Evolutionary conservation across 768 basidiomycete genomes (phyloP), one percentile per base, ranked within the genome.

Genomic region (Russula sp.): DNA sequence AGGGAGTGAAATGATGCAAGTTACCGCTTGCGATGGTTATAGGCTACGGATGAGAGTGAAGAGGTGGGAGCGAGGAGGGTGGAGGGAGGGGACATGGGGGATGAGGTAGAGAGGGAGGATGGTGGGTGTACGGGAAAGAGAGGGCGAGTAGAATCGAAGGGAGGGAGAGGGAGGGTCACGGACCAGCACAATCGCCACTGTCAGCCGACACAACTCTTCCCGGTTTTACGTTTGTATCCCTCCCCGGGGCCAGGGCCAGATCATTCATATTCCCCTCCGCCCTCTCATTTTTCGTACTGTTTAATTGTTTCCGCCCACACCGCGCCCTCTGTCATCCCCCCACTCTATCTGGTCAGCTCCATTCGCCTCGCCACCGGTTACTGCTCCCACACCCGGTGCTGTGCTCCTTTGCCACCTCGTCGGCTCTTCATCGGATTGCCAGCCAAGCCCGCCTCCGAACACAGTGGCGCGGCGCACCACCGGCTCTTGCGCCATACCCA

Each of bases 21-120:
- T 60, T 65, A 65, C 64, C 64, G 64, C 50, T 65, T 65, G 64
- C 64, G 64, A 61, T 61, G 64, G 42, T 46, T 65, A 44, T 65
- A 32, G 55, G 9, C 38, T n/a, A 38, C 36, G 18, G 64, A 51
- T 26, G 59, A 30, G 18, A 57, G 24, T n/a, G 64, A 57, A 11
- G 64, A 32, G 14, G 50, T 30, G 8, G 24, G 55, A 14, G 55
- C 36, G 24, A 34, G 28, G 20, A 64, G 6, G 0, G 48, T 24
- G 13, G 59, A 44, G 14, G 55, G 36, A 24, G 64, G 49, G 40
- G 55, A 42, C 60, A 61, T 65, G 38, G 42, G 61, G 32, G 49
- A 30, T 14, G 59, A 49, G 18, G n/a, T 20, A n/a, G 5, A 34
- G 57, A 38, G 64, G 64, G 59, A 61, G 53, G 64, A 65, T 65